These are phyloP conservation scores for Leishmania amazonensis DNA, from an alignment of 208 protist species.

Conservation along the genomic window DNA sequence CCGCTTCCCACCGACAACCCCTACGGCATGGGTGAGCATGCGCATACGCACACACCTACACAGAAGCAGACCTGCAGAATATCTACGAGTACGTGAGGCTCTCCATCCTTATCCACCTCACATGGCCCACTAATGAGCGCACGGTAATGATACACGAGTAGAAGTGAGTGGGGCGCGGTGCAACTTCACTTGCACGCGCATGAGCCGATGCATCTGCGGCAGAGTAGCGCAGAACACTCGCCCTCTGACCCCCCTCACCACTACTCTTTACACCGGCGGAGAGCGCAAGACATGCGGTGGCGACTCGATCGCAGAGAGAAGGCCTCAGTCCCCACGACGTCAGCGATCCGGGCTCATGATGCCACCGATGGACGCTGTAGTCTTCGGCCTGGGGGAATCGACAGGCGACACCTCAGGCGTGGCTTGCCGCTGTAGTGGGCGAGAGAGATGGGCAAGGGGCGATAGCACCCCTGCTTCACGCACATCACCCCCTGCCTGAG, in stretches of 20 bases:
- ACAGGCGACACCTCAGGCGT: not conserved
- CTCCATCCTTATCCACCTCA: not conserved
- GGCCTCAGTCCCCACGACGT: not conserved
- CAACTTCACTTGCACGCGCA: not conserved
- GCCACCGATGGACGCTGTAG: not conserved
- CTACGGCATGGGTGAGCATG: not conserved
- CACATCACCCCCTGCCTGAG: not conserved
- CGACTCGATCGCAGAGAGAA: not conserved
- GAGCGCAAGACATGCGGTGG: not conserved
- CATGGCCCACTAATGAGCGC: not conserved
- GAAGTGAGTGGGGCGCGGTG: not conserved
- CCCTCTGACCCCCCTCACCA: not conserved
- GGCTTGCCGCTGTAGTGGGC: not conserved
- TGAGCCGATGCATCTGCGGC: not conserved
- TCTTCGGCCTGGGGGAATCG: not conserved
- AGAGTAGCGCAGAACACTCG: not conserved
- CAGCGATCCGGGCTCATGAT: conserved; percentile 33
- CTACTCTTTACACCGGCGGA: not conserved
- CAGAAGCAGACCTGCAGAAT: not conserved
- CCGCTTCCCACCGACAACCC: not conserved
- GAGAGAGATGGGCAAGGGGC: not conserved
- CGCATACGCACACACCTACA: not conserved
- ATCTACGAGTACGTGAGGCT: not conserved
- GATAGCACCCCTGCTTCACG: not conserved
- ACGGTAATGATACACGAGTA: not conserved